Conservation (phyloP, 768 basidiomycete genomes). For the Suillus subluteus region DNA sequence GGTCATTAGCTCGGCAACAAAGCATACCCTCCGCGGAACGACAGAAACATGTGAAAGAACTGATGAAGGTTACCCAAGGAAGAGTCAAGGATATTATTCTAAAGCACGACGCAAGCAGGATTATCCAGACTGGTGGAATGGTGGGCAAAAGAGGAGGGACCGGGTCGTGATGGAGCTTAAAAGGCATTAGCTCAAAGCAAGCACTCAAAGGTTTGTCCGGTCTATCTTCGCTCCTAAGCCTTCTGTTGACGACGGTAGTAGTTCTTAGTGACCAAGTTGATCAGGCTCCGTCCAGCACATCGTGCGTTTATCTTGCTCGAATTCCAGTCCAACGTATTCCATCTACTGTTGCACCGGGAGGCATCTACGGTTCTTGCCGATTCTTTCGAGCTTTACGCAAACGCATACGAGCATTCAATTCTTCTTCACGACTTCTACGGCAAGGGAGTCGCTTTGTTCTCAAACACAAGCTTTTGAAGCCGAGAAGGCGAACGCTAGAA, state of each 20-base stretch:
- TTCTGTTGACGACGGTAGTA: conserved; percentile 30
- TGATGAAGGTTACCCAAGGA: conserved; percentile 80
- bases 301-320: conserved; percentile 72
- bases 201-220: conserved; percentile 65
- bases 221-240: neutral
- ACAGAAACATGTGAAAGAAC: conserved; percentile 68
- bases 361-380: conserved; percentile 85
- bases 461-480: conserved; percentile 56
- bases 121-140: conserved; percentile 78
- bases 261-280: conserved; percentile 83
- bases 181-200: conserved; percentile 56
- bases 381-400: conserved; percentile 85
- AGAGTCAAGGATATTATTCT: conserved; percentile 82
- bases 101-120: conserved; percentile 91
- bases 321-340: conserved; percentile 71
- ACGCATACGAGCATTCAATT: conserved; percentile 80
- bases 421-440: conserved; percentile 90
- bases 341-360: conserved; percentile 82
- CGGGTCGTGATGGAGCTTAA: conserved; percentile 78
- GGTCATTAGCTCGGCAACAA: conserved; percentile 74
- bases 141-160: conserved; percentile 54
- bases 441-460: conserved; percentile 79
- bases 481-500: conserved; percentile 66
- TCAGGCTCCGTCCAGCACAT: conserved; percentile 73
- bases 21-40: conserved; percentile 70